Conservation (phyloP, 306 rosid genomes). For the Notholithocarpus densiflorus region DNA sequence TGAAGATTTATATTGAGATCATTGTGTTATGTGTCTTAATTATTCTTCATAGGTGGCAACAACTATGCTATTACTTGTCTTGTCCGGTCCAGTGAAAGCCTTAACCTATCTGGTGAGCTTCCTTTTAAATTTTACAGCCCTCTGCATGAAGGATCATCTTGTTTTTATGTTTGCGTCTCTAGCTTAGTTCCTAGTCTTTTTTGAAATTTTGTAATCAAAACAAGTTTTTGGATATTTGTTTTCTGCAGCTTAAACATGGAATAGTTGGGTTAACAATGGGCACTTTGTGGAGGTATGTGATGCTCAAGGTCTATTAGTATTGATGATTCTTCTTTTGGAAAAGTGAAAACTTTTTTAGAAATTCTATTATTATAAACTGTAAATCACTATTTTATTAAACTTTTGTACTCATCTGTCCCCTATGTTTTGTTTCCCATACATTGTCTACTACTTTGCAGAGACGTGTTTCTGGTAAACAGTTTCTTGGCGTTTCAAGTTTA, state of each 20-base stretch:
- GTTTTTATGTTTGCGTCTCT: constrained; percentile 11
- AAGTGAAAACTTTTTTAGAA: not conserved
- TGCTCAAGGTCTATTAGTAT: constrained; percentile 9
- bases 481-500: not conserved
- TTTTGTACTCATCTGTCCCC: not conserved
- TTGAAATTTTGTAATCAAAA: constrained; percentile 5
- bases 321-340: constrained; percentile 1
- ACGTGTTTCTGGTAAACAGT: not conserved
- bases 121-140: constrained; percentile 12
- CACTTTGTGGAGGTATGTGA: constrained; percentile 82
- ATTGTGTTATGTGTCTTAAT: not conserved
- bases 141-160: not conserved
- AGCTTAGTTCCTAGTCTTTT: not conserved
- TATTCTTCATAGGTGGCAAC: constrained; percentile 75
- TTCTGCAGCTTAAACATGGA: constrained; percentile 94
- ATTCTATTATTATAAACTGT: not conserved
- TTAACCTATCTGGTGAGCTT: constrained; percentile 76
- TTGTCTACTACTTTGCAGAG: not conserved
- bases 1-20: too few species aligned
- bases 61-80: constrained; percentile 69
- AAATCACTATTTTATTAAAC: not conserved
- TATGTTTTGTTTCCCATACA: not conserved
- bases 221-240: constrained; percentile 24
- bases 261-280: constrained; percentile 86
- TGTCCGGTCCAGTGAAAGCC: constrained; percentile 95